Conservation (phyloP, 1,284 basidiomycete genomes). For the Melanopsichium pennsylvanicum region DNA sequence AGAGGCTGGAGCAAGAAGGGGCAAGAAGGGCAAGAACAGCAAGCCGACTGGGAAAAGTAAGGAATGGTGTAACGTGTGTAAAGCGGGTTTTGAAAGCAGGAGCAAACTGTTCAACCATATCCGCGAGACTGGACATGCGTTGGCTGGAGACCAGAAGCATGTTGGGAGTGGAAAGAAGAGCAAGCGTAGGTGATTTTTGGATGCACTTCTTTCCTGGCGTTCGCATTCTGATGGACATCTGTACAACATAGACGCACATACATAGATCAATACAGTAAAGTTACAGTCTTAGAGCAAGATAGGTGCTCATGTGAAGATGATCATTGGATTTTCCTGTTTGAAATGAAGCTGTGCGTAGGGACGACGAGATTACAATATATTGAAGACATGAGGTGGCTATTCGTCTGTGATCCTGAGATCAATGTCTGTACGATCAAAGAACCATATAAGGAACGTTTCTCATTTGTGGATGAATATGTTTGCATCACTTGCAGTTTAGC, state of each 20-base stretch:
- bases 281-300: too few relatives aligned
- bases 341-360: too few relatives aligned
- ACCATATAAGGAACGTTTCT: too few relatives aligned
- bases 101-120: conserved; percentile 83
- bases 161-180: conserved; percentile 16
- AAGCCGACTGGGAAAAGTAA: conserved; percentile 31
- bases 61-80: conserved; percentile 78
- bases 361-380: too few relatives aligned
- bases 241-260: background rate
- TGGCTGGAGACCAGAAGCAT: conserved; percentile 67
- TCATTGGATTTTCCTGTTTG: too few relatives aligned
- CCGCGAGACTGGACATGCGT: conserved; percentile 77
- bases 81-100: conserved; percentile 73
- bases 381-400: too few relatives aligned
- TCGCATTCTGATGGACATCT: too few relatives aligned
- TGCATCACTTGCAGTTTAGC: too few relatives aligned
- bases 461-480: too few relatives aligned
- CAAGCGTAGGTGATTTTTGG: conserved; percentile 1
- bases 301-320: too few relatives aligned
- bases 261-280: background rate
- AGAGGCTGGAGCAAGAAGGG: conserved; percentile 6
- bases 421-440: too few relatives aligned
- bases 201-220: background rate
- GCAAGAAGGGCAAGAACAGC: conserved; percentile 23
- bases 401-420: too few relatives aligned